Percentiles rank a stretch among this genome's conserved stretches.
Evolutionary conservation across 805 yeast genomes (phyloP).

Genomic region (Zygoascus flipseniorum): DNA sequence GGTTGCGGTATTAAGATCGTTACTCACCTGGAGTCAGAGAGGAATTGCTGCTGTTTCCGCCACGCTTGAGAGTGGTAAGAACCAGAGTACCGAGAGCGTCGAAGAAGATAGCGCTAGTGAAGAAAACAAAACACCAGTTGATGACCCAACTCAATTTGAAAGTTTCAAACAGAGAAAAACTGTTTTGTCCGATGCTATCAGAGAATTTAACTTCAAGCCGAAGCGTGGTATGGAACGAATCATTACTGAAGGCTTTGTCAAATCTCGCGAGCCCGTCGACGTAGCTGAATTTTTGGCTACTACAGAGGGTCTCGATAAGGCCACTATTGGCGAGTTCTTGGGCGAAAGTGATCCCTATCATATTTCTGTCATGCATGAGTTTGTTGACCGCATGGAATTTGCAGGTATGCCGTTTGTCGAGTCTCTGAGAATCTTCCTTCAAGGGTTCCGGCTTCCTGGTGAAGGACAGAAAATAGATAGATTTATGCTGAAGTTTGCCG

Average conservation of each 20-base stretch:
- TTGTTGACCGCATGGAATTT: constrained; percentile 84
- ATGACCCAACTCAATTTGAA: constrained; percentile 81
- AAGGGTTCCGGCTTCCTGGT: constrained; percentile 89
- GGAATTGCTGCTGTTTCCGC: constrained; percentile 31
- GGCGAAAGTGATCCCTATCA: constrained; percentile 82
- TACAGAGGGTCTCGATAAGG: constrained; percentile 69
- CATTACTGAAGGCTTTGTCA: constrained; percentile 54
- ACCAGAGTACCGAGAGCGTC: constrained; percentile 1
- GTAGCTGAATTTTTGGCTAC: constrained; percentile 67
- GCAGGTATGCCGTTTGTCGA: constrained; percentile 61
- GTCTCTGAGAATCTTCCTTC: constrained; percentile 77
- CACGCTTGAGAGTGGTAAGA: constrained; percentile 5
- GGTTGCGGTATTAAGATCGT: constrained; percentile 72
- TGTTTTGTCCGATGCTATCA: constrained; percentile 66
- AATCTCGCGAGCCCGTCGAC: constrained; percentile 49
- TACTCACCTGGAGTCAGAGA: constrained; percentile 81
- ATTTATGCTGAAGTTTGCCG: constrained; percentile 94
- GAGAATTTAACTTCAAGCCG: constrained; percentile 77
- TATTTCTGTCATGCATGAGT: constrained; percentile 82
- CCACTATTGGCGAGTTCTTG: constrained; percentile 79
- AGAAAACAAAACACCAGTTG: constrained; percentile 26
- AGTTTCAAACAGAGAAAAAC: constrained; percentile 75
- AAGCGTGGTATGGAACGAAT: constrained; percentile 65
- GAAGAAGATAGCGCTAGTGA: not conserved
- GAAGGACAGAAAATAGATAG: constrained; percentile 98